phyloP scores from a whole-genome alignment of 768 basidiomycete species.

The Lactifluus piperatus region DNA sequence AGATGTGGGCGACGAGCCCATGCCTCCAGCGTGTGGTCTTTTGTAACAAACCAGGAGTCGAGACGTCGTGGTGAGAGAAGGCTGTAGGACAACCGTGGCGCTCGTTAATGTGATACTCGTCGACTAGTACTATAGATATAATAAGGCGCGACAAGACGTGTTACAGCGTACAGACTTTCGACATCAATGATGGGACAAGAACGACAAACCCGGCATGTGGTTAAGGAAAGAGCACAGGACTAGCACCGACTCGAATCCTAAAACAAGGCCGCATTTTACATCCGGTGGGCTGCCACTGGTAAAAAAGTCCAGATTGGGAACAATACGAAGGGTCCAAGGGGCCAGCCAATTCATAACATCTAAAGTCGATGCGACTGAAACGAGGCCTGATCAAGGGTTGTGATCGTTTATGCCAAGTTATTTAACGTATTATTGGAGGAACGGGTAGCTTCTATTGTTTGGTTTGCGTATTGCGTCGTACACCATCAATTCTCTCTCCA shows the following conservation, averaged over 20 bases:
- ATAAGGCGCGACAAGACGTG: background rate
- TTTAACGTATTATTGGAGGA: no score
- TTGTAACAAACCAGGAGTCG: constrained; percentile 2
- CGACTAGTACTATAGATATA: background rate
- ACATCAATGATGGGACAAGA: background rate
- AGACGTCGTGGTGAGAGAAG: background rate
- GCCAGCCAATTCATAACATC: background rate
- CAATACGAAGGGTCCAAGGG: background rate
- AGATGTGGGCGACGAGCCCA: background rate
- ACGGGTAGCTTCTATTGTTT: no score
- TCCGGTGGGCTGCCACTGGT: background rate
- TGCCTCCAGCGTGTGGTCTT: background rate
- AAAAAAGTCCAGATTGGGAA: background rate
- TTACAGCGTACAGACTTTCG: background rate
- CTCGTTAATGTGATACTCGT: background rate
- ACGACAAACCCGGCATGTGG: no score
- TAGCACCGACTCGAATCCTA: background rate
- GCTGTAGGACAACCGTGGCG: background rate
- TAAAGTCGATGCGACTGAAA: background rate
- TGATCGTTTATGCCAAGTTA: background rate
- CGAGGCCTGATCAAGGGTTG: background rate
- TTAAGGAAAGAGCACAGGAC: background rate
- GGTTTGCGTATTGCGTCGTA: background rate
- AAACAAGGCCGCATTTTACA: background rate
- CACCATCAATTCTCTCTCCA: background rate